Conservation (phyloP, 1,284 basidiomycete genomes). For the Fomitopsis palustris region DNA sequence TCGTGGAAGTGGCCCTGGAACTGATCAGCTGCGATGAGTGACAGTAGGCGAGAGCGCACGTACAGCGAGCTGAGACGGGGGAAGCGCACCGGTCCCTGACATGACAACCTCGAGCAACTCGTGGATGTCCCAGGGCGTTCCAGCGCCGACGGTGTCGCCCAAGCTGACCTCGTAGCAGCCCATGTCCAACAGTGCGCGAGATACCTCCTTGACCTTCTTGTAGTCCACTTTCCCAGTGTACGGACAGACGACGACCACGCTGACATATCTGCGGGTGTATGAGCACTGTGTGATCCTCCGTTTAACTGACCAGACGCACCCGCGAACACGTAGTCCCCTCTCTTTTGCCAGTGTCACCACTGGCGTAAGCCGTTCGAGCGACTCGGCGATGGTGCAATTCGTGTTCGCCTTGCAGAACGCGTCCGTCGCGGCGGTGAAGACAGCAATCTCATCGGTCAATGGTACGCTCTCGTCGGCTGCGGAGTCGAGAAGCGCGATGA, state of each 20-base stretch:
- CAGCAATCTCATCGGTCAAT: slow-evolving; percentile 80
- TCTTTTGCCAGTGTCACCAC: slow-evolving; percentile 63
- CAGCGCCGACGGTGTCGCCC: slow-evolving; percentile 90
- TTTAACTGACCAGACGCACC: slow-evolving; percentile 13
- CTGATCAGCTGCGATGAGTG: background rate
- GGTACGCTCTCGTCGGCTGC: slow-evolving; percentile 23
- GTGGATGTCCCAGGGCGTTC: slow-evolving; percentile 68
- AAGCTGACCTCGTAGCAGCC: slow-evolving; percentile 93
- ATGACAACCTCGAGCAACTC: slow-evolving; percentile 71
- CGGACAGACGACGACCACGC: slow-evolving; percentile 83
- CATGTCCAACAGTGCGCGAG: slow-evolving; percentile 77
- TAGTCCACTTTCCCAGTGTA: slow-evolving; percentile 80
- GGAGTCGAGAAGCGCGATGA: slow-evolving; percentile 51
- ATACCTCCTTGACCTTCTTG: slow-evolving; percentile 64
- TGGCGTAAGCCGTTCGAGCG: slow-evolving; percentile 59
- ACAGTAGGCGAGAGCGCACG: slow-evolving; percentile 26
- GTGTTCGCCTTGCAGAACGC: slow-evolving; percentile 86
- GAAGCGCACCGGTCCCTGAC: slow-evolving; percentile 41
- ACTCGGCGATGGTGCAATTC: slow-evolving; percentile 74
- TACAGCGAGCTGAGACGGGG: slow-evolving; percentile 68
- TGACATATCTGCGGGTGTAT: slow-evolving; percentile 68
- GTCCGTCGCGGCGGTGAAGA: slow-evolving; percentile 90
- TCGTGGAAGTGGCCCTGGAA: slow-evolving; percentile 62
- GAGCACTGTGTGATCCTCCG: background rate
- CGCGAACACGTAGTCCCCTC: slow-evolving; percentile 68